A percentile compares a stretch with the other conserved stretches of the same genome.
These are phyloP conservation scores for Anisodus acutangulus DNA, from an alignment of 257 asterid species.

Conservation along the genomic window DNA sequence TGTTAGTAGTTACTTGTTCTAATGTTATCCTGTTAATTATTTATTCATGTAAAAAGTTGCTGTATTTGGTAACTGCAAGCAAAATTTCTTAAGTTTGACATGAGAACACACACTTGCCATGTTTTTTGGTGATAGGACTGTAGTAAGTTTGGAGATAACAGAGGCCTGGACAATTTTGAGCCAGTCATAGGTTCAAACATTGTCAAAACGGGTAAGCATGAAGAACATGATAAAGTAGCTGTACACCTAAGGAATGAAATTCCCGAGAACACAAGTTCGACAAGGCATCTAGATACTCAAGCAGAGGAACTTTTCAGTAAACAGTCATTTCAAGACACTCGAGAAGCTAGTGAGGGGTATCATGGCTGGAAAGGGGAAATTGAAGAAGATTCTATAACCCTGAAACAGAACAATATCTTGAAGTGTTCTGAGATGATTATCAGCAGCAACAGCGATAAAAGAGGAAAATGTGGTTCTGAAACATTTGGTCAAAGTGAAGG, in stretches of 20 bases:
- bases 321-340: slow-evolving; percentile 35
- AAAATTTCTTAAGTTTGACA: neutral
- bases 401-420: neutral
- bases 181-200: slow-evolving; percentile 32
- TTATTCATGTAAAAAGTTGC: neutral
- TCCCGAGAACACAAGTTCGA: slow-evolving; percentile 33
- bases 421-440: slow-evolving; percentile 29
- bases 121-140: slow-evolving; percentile 37
- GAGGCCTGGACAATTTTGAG: slow-evolving; percentile 32
- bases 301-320: slow-evolving; percentile 33
- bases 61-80: neutral
- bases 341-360: slow-evolving; percentile 33
- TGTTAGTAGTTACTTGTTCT: slow-evolving; percentile 13
- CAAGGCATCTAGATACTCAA: slow-evolving; percentile 25
- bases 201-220: slow-evolving; percentile 41
- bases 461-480: slow-evolving; percentile 34
- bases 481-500: slow-evolving; percentile 20
- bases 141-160: neutral
- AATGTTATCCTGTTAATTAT: neutral
- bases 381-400: slow-evolving; percentile 17
- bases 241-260: slow-evolving; percentile 37
- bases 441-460: slow-evolving; percentile 35
- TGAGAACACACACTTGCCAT: neutral
- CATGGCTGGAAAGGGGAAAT: neutral
- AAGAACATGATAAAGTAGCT: slow-evolving; percentile 36